A percentile compares a stretch with the other conserved stretches of the same genome.
Evolutionary conservation across 75 land plant genomes (phyloP).

Genomic region (Adiantum capillusveneris): DNA sequence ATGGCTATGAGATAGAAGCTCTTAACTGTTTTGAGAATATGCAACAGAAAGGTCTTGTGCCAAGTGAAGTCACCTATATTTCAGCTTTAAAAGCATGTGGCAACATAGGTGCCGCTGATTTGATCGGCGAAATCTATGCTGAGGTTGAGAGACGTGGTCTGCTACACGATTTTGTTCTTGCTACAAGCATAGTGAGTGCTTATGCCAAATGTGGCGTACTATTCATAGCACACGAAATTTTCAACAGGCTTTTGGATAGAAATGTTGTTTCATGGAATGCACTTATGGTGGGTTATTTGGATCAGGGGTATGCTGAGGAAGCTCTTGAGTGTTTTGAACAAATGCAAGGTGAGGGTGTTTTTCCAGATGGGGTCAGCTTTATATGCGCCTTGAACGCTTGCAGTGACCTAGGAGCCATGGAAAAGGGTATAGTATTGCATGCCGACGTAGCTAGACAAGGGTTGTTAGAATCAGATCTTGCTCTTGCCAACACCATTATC

Average conservation of each 20-base stretch:
- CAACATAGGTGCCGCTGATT: conserved; percentile 6
- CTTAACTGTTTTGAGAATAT: conserved; percentile 24
- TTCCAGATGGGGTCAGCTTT: conserved; percentile 1
- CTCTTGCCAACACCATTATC: conserved; percentile 18
- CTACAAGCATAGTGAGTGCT: not conserved
- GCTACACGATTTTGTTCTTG: not conserved
- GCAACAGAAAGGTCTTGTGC: conserved; percentile 24
- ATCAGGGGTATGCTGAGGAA: conserved; percentile 1
- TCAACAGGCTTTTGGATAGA: conserved; percentile 1
- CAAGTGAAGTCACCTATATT: conserved; percentile 48
- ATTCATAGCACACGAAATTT: not conserved
- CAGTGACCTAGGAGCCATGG: not conserved
- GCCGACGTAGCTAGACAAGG: not conserved
- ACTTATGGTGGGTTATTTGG: conserved; percentile 13
- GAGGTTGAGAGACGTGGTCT: conserved; percentile 25
- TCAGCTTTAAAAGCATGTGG: conserved; percentile 49
- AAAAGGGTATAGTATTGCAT: conserved; percentile 5
- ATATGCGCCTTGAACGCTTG: conserved; percentile 5
- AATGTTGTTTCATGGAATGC: conserved; percentile 46
- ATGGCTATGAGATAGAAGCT: conserved; percentile 37
- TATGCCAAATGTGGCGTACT: not conserved
- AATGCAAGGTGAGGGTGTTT: not conserved
- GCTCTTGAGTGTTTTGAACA: conserved; percentile 2
- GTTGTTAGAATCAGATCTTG: conserved; percentile 8
- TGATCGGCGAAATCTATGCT: conserved; percentile 37